These are phyloP conservation scores for Yamadazyma atmosphaerica DNA, from an alignment of 1,139 yeast species.

Conservation along the genomic window DNA sequence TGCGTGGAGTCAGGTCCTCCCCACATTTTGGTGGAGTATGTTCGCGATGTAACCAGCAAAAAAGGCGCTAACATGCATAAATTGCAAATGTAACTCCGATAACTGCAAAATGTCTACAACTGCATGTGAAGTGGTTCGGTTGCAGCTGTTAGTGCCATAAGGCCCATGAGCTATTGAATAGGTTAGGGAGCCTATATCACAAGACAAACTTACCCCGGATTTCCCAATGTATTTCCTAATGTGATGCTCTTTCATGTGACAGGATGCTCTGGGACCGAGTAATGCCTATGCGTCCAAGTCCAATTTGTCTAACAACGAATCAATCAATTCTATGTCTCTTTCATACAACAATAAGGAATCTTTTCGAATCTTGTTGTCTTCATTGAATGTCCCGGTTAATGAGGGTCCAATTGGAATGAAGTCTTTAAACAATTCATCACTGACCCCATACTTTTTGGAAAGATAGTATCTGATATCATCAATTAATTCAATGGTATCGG, in stretches of 20 bases:
- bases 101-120: neutral
- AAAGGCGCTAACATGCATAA: neutral
- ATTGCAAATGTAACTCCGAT: neutral
- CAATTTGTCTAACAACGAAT: conserved; percentile 40
- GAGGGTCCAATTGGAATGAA: conserved; percentile 26
- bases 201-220: too few relatives aligned
- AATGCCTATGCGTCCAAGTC: conserved; percentile 42
- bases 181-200: too few relatives aligned
- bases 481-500: conserved; percentile 75
- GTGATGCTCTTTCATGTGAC: neutral
- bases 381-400: conserved; percentile 17
- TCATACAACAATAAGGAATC: conserved; percentile 27
- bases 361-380: conserved; percentile 32
- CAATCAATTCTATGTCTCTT: conserved; percentile 43
- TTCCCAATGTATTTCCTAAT: neutral
- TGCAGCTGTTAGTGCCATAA: neutral
- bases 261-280: neutral
- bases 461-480: conserved; percentile 76
- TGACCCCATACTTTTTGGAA: conserved; percentile 44
- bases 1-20: too few relatives aligned
- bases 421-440: conserved; percentile 28
- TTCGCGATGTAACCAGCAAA: neutral
- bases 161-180: neutral
- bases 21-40: neutral
- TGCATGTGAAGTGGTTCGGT: neutral